These are phyloP conservation scores for Murraya koenigii DNA, from an alignment of 345 rosid species.

Conservation along the genomic window DNA sequence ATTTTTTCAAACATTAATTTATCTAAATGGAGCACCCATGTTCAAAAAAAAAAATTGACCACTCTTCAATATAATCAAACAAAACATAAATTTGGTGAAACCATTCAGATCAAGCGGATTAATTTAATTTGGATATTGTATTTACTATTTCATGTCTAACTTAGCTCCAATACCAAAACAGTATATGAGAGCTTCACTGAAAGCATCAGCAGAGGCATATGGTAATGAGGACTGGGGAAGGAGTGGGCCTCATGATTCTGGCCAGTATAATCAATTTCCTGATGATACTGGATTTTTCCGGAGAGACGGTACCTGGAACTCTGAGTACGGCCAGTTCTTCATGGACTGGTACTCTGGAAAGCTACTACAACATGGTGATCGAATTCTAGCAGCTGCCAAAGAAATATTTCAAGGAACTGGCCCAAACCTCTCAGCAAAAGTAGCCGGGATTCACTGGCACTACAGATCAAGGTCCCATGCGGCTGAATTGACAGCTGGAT, in stretches of 20 bases:
- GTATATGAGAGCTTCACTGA: conserved; percentile 88
- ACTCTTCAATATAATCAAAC: neutral
- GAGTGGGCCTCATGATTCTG: conserved; percentile 83
- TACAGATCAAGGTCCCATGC: conserved; percentile 93
- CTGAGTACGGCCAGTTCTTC: conserved; percentile 84
- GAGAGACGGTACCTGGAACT: conserved; percentile 89
- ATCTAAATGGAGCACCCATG: neutral
- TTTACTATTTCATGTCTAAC: conserved; percentile 14
- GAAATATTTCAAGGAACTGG: conserved; percentile 68
- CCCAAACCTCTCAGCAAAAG: conserved; percentile 70
- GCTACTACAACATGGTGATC: conserved; percentile 79
- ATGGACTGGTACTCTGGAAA: conserved; percentile 81
- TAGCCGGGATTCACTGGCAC: conserved; percentile 99
- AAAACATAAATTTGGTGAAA: neutral
- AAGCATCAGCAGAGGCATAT: conserved; percentile 70
- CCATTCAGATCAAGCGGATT: neutral
- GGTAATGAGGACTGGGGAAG: conserved; percentile 76
- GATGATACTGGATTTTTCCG: conserved; percentile 80
- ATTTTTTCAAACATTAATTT: neutral
- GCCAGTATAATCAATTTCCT: conserved; percentile 80
- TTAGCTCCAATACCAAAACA: conserved; percentile 33
- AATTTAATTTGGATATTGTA: neutral
- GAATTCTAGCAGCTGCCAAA: conserved; percentile 67
- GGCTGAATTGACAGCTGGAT: conserved; percentile 93
- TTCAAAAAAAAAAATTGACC: neutral